Evolutionary conservation across 1,284 basidiomycete species (phyloP), one percentile per base, ranked within the genome.

Genomic region (Melampsora larici-populina): DNA sequence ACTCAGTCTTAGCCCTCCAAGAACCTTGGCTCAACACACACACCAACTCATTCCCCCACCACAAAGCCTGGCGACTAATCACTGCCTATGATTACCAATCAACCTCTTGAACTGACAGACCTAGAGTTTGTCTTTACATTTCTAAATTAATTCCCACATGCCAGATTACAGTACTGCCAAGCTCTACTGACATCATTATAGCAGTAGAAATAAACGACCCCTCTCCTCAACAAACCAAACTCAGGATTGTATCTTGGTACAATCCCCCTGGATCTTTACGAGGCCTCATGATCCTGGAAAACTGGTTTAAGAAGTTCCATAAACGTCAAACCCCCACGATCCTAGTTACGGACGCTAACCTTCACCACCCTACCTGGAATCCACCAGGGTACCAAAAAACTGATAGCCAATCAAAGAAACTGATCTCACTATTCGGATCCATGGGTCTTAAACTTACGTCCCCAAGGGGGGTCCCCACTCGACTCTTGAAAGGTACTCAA

Each of bases 341-440:
- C 36, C 58, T 73, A 4, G 49, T 65, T 43, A 51, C 65, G 13
- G 71, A 73, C n/a, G 48, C 71, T 7, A 73, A 73, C 46, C 29
- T 73, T 46, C 71, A 73, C 18, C 71, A 73, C 26, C 11, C n/a
- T 0, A 5, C n/a, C 8, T 60, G 62, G 71, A 73, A 73, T 29
- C 71, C 58, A 0, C 60, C 71, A 1, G 31, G 18, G 2, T 73
- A 73, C 24, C 15, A 21, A 17, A 60, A 48, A 43, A 63, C 58
- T 9, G 60, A 73, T 33, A 2, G 46, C 0, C 36, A 18, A 4
- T 1, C 70, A 9, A 62, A 64, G 11, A 40, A 62, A n/a, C 60
- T 72, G 15, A 71, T 71, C 9, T 17, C n/a, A 43, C 21, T 71
- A 0, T 71, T 31, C 7, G 55, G 70, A 5, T 24, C 6, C 17